Evolutionary conservation across 345 rosid genomes (phyloP).

Genomic region (Eucalyptus cloeziana): DNA sequence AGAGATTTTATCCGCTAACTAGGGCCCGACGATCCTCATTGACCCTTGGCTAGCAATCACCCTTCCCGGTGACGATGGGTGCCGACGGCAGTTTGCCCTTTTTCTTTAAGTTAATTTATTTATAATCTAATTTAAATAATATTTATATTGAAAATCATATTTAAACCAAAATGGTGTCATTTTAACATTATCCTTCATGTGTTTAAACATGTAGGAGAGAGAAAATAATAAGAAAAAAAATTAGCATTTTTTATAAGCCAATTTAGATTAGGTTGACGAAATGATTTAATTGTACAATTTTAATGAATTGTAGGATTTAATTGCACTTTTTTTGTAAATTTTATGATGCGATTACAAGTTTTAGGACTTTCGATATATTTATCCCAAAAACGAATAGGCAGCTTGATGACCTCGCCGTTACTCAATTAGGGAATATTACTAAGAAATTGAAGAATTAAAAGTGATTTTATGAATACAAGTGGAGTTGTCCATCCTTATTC

Average conservation of each 20-base stretch:
- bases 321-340: accelerated
- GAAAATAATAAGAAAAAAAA: no score
- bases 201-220: not conserved
- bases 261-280: accelerated
- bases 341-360: no score
- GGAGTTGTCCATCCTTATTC: accelerated
- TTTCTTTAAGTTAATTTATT: accelerated
- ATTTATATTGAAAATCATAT: no score
- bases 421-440: not conserved
- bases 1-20: not conserved
- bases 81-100: accelerated
- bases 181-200: accelerated
- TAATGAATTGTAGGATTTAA: accelerated
- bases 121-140: no score
- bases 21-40: not conserved
- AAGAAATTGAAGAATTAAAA: not conserved
- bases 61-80: accelerated
- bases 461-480: not conserved
- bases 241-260: no score
- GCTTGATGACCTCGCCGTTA: accelerated
- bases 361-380: accelerated
- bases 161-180: no score
- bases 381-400: accelerated
- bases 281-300: no score
- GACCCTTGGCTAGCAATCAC: not conserved